Percentiles rank a stretch among this genome's conserved stretches.
Conservation (phyloP, 495 filamentous ascomycete species). For the Symbiotaphrina buchneri region DNA sequence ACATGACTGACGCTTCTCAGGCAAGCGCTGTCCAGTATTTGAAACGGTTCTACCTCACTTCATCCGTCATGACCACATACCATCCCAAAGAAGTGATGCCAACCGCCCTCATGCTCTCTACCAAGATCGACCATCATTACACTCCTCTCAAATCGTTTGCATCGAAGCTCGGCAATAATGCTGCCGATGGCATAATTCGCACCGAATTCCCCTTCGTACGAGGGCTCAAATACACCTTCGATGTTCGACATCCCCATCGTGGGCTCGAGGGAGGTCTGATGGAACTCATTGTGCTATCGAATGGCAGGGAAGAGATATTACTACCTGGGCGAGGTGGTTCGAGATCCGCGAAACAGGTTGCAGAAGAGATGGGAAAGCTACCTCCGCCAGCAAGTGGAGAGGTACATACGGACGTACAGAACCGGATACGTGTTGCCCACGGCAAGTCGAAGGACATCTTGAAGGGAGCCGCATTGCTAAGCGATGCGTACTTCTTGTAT, state of each 20-base stretch:
- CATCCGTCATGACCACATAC: slow-evolving; percentile 88
- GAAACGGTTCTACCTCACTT: slow-evolving; percentile 82
- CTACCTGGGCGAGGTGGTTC: slow-evolving; percentile 15
- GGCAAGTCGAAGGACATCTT: slow-evolving; percentile 44
- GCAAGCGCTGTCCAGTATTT: slow-evolving; percentile 85
- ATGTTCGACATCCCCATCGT: slow-evolving; percentile 78
- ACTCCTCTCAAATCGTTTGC: slow-evolving; percentile 44
- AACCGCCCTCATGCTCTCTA: slow-evolving; percentile 73
- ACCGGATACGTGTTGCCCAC: slow-evolving; percentile 45
- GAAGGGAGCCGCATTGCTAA: slow-evolving; percentile 58
- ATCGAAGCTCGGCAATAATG: slow-evolving; percentile 30
- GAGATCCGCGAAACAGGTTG: slow-evolving; percentile 17
- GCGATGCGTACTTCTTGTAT: slow-evolving; percentile 89
- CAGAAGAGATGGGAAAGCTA: slow-evolving; percentile 12
- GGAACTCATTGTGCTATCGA: slow-evolving; percentile 47
- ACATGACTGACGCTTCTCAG: no score
- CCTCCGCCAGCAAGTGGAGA: no score
- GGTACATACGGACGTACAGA: slow-evolving; percentile 8
- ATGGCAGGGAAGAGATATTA: slow-evolving; percentile 24
- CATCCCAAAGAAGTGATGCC: slow-evolving; percentile 69
- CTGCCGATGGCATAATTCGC: slow-evolving; percentile 56
- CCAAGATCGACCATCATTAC: slow-evolving; percentile 74
- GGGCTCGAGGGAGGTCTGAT: slow-evolving; percentile 68
- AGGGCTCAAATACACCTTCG: slow-evolving; percentile 80
- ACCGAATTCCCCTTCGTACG: slow-evolving; percentile 85